Conservation (phyloP, 2,329 filamentous ascomycete species). For the Chrysosphaeria jannelii region DNA sequence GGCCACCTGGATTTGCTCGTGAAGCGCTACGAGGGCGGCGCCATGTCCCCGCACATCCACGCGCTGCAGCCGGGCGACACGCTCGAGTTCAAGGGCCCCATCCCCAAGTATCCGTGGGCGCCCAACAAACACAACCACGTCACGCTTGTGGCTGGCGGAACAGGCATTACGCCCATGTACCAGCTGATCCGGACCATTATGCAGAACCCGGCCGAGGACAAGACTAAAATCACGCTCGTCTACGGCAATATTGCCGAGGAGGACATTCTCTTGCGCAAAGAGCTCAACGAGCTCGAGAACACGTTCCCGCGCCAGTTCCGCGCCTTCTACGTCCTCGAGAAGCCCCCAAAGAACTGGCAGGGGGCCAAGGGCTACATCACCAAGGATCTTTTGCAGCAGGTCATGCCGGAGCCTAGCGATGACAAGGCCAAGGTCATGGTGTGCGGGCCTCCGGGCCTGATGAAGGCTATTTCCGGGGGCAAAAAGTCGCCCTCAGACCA, state of each 20-base stretch:
- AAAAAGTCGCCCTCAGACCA: conserved; percentile 90
- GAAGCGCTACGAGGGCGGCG: conserved; percentile 71
- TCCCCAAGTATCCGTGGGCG: conserved; percentile 76
- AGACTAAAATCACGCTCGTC: conserved; percentile 88
- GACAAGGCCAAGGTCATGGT: conserved; percentile 83
- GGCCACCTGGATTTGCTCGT: conserved; percentile 72
- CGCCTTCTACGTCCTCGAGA: conserved; percentile 79
- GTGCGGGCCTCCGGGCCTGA: conserved; percentile 73
- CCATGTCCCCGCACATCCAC: conserved; percentile 80
- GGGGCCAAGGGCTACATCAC: conserved; percentile 54
- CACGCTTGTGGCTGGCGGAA: conserved; percentile 69
- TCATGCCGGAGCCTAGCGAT: conserved; percentile 76
- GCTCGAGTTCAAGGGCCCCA: conserved; percentile 78
- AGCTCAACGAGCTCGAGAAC: conserved; percentile 72
- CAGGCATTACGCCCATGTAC: conserved; percentile 94
- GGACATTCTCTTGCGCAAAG: conserved; percentile 71
- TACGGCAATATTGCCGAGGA: conserved; percentile 75
- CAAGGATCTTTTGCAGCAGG: conserved; percentile 84
- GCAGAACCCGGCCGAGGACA: conserved; percentile 66
- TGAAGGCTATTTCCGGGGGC: conserved; percentile 67
- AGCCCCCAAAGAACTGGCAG: conserved; percentile 38
- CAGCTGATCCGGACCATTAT: conserved; percentile 79
- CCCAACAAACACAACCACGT: conserved; percentile 85
- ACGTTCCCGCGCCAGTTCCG: conserved; percentile 85
- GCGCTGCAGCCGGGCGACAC: conserved; percentile 51